These are phyloP conservation scores for Asterochloris sp. DNA, from an alignment of 139 green algal genomes.

Conservation along the genomic window DNA sequence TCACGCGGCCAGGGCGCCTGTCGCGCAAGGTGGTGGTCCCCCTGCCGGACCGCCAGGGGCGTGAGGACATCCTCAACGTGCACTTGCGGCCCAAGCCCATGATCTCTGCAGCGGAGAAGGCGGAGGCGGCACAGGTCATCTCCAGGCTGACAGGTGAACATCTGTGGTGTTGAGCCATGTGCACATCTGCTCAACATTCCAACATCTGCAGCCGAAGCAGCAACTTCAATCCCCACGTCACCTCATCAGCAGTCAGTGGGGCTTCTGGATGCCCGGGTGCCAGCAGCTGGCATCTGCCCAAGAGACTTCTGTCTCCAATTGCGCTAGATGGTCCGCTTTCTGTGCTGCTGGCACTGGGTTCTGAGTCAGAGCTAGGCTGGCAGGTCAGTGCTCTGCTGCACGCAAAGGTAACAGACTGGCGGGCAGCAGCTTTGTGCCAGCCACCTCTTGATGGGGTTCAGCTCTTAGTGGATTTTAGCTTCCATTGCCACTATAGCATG, in stretches of 20 bases:
- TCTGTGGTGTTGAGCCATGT: not conserved
- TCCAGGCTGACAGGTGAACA: not conserved
- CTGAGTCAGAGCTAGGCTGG: no score
- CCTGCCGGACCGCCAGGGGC: slow-evolving; percentile 66
- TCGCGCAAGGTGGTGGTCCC: slow-evolving; percentile 65
- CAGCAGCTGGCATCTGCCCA: no score
- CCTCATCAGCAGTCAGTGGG: not conserved
- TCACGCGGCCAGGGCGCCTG: slow-evolving; percentile 80
- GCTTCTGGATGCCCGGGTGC: not conserved
- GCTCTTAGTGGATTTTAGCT: no score
- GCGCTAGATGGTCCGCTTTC: no score
- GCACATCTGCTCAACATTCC: not conserved
- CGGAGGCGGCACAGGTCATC: slow-evolving; percentile 1
- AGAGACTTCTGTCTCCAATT: no score
- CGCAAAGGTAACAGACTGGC: no score
- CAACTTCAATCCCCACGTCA: not conserved
- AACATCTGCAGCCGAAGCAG: not conserved
- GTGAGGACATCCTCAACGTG: slow-evolving; percentile 72
- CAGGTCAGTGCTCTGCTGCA: no score
- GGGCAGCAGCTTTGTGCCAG: no score
- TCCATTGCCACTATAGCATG: no score
- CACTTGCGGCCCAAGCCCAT: slow-evolving; percentile 67
- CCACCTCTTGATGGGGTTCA: no score
- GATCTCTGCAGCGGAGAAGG: slow-evolving; percentile 21
- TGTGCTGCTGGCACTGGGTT: no score